Percentiles rank a stretch among this genome's conserved stretches.
Conservation (phyloP, 2,329 filamentous ascomycete species). For the Colletotrichum sansevieriae region DNA sequence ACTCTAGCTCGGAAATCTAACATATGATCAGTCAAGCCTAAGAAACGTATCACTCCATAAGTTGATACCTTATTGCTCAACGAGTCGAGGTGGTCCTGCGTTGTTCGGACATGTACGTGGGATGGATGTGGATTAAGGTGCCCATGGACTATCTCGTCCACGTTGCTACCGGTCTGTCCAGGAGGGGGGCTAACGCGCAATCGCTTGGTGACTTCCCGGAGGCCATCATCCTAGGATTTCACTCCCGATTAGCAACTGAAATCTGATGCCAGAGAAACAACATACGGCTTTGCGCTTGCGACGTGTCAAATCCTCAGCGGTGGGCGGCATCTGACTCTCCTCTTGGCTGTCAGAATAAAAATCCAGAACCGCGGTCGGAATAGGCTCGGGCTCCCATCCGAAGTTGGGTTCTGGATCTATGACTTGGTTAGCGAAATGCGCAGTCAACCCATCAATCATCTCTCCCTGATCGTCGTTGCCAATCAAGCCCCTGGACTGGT, state of each 20-base stretch:
- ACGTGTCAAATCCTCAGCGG: slow-evolving; percentile 28
- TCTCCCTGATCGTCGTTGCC: slow-evolving; percentile 44
- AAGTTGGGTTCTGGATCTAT: slow-evolving; percentile 55
- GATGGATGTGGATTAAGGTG: slow-evolving; percentile 32
- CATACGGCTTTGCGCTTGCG: slow-evolving; percentile 40
- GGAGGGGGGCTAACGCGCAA: slow-evolving; percentile 31
- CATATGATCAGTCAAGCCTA: background rate
- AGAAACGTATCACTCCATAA: background rate
- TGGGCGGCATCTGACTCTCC: slow-evolving; percentile 34
- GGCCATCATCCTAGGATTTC: slow-evolving; percentile 19
- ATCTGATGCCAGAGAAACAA: background rate
- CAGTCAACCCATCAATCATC: slow-evolving; percentile 58
- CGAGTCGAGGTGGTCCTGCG: slow-evolving; percentile 50
- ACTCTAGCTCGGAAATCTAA: slow-evolving; percentile 55
- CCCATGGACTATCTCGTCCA: slow-evolving; percentile 29
- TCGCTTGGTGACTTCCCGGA: slow-evolving; percentile 26
- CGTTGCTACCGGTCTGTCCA: slow-evolving; percentile 8
- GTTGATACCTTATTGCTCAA: slow-evolving; percentile 54
- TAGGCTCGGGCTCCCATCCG: slow-evolving; percentile 60
- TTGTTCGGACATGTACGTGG: slow-evolving; percentile 31
- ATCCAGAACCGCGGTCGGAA: slow-evolving; percentile 65
- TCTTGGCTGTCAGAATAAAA: slow-evolving; percentile 57
- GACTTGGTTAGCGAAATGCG: slow-evolving; percentile 61
- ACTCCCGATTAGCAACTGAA: background rate
- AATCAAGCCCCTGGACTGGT: slow-evolving; percentile 47